Base-by-base conservation (phyloP, 2,329 filamentous ascomycete species). In the Nothophoma quercina region DNA sequence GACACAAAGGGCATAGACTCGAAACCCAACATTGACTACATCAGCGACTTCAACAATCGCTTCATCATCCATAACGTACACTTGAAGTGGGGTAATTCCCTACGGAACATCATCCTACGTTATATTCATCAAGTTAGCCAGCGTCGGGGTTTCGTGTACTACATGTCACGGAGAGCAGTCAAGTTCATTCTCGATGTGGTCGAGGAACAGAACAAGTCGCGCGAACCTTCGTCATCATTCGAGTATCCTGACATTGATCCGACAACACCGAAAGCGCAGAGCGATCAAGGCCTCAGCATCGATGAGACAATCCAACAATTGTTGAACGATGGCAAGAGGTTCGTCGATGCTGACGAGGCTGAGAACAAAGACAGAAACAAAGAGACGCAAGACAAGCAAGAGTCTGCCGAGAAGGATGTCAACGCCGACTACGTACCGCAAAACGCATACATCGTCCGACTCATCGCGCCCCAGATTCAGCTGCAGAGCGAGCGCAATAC, bases 131-230 rank as follows among this genome's bases (percentile, higher is more conserved):
- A 99, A 78, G 95, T 96, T 67, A 92, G 93, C 71, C 96, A 99
- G 75, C 85, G 95, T 43, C 87, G 95, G 62, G 96, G 95, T 44
- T 98, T 99, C 69, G 88, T 99, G 23, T 99, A 99, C 78, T 99
- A 99, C 75, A 88, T 98, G 77, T 98, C 96, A 9, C 86, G 93
- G 38, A 87, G 92, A 58, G 96, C 95, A 3, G 90, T 99, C 69
- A 99, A 98, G 69, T 99, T 99, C 71, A 98, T 99, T 51, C 80
- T 98, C 8, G 95, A 99, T 73, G 96, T 99, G 62, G 90, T 99
- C 2, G 93, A 98, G 49, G 95, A 99, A 70, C 93, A 97, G 73
- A 85, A 85, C 61, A 95, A 89, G 72, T 85, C 86, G 16, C 64
- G 68, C 15, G 55, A 67, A 19, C 60, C 74, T 44, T 66, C 77